A percentile compares a stretch with the other conserved stretches of the same genome.
phyloP scores from a whole-genome alignment of 2,329 filamentous ascomycete genomes.

The Pyrenophora seminiperda region DNA sequence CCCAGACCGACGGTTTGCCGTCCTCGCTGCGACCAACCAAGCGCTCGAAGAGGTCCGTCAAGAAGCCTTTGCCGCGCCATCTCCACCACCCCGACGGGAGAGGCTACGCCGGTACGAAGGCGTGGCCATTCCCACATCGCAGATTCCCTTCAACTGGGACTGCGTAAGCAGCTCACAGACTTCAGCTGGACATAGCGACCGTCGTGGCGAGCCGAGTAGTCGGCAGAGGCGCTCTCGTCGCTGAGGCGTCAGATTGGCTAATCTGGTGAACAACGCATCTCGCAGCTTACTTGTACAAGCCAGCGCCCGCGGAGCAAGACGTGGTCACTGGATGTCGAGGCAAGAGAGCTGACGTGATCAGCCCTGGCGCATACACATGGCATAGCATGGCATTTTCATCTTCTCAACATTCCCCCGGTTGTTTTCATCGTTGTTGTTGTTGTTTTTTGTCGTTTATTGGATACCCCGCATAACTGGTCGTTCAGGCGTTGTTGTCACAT shows the following conservation, averaged over 20 bases:
- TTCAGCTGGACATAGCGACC: constrained; percentile 23
- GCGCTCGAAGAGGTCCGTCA: constrained; percentile 44
- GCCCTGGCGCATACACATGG: neutral
- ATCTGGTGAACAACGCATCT: neutral
- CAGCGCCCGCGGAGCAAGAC: neutral
- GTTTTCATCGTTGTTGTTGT: neutral
- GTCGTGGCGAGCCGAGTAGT: constrained; percentile 26
- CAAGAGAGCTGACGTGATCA: neutral
- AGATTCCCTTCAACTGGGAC: constrained; percentile 47
- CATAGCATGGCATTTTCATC: neutral
- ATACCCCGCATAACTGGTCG: constrained; percentile 9
- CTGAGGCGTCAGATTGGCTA: constrained; percentile 12
- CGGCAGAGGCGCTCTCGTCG: constrained; percentile 34
- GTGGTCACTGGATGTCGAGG: neutral
- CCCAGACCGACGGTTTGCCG: constrained; percentile 47
- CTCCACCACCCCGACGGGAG: constrained; percentile 41
- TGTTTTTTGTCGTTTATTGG: neutral
- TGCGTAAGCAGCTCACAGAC: constrained; percentile 45
- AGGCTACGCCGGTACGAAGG: constrained; percentile 42
- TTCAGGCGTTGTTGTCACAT: constrained; percentile 5
- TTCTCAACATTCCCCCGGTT: neutral
- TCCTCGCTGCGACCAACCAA: constrained; percentile 45
- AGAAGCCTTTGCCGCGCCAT: constrained; percentile 44
- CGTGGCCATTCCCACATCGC: constrained; percentile 35
- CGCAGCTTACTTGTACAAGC: neutral